Evolutionary conservation across 1,139 yeast species (phyloP), one percentile per base, ranked within the genome.

Genomic region (Yamadazyma taylorii): DNA sequence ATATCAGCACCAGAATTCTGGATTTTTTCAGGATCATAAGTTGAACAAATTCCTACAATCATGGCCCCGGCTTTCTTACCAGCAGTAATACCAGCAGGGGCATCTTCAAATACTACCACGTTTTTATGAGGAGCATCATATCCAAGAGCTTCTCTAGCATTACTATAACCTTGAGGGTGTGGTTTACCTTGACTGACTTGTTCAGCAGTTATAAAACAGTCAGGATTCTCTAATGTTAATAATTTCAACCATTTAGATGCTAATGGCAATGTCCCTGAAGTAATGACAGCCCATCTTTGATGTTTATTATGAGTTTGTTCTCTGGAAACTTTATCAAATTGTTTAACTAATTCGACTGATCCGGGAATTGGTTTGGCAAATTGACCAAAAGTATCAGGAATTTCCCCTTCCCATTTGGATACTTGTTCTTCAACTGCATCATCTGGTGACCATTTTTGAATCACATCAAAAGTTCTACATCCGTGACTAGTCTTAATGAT

Each of bases 51-150:
- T 53, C 92, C 94, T 47, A 85, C 75, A 41, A 84, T 81, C 55
- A 75, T 71, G 53, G 92, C 88, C 47, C 90, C 94, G 21, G 92
- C 85, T 47, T 75, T 84, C 56, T 81, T 78, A 60, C 92, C 95
- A 32, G 94, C 90, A 44, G 74, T 66, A 49, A 85, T 80, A 56
- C 95, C 94, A 30, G 88, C 89, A 36, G 89, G 90, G 30, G 92
- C 90, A 56, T 85, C 94, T 63, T 85, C 94, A 54, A 84, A 84
- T 21, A 85, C 94, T 34, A 84, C 75, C 46, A 73, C 80, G 56
- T 66, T 68, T 56, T 69, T 69, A 54, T 48, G 48, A 12, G 52
- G 61, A 41, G 63, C 57, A 42, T 73, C 71, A 58, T 68, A 68
- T 30, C 81, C 78, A 50, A 79, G 65, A 42, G 74, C 63, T 55